Conservation (phyloP, 2,329 filamentous ascomycete species). For the Phialemonium atrogriseum region DNA sequence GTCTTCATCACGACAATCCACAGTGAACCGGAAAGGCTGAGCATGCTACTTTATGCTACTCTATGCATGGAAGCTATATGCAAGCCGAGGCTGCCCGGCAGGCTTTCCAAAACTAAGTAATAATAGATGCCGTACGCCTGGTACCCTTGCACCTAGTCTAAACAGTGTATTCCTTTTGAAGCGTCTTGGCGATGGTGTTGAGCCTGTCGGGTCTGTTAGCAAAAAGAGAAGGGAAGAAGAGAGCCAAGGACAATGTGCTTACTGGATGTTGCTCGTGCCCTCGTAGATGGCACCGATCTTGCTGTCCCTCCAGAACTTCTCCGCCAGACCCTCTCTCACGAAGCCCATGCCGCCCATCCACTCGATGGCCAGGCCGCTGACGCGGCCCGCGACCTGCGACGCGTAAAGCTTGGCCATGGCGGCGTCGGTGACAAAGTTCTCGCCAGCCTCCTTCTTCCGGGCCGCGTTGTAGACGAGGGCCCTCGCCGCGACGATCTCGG, state of each 20-base stretch:
- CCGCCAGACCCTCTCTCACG: slow-evolving; percentile 87
- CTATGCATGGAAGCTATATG: too few species aligned
- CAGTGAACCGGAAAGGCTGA: too few species aligned
- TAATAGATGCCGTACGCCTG: too few species aligned
- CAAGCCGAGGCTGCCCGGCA: too few species aligned
- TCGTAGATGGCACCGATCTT: slow-evolving; percentile 99
- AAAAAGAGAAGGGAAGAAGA: neutral
- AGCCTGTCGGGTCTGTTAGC: slow-evolving; percentile 31
- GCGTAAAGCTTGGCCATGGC: slow-evolving; percentile 98
- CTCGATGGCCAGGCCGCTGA: slow-evolving; percentile 81
- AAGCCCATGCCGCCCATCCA: slow-evolving; percentile 99
- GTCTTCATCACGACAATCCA: too few species aligned
- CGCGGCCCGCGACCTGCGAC: slow-evolving; percentile 82
- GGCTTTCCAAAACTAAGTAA: too few species aligned
- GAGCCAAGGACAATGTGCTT: slow-evolving; percentile 19
- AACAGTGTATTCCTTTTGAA: slow-evolving; percentile 53
- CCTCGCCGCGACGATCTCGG: slow-evolving; percentile 84
- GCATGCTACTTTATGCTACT: too few species aligned
- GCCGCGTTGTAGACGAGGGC: slow-evolving; percentile 93
- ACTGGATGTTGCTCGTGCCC: slow-evolving; percentile 74
- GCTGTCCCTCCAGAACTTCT: slow-evolving; percentile 96
- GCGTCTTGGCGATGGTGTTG: slow-evolving; percentile 55
- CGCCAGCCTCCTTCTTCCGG: slow-evolving; percentile 94
- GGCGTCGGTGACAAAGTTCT: slow-evolving; percentile 90
- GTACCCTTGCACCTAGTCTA: slow-evolving; percentile 14